These are phyloP conservation scores for Murraya paniculata DNA, from an alignment of 345 rosid species.

Conservation along the genomic window DNA sequence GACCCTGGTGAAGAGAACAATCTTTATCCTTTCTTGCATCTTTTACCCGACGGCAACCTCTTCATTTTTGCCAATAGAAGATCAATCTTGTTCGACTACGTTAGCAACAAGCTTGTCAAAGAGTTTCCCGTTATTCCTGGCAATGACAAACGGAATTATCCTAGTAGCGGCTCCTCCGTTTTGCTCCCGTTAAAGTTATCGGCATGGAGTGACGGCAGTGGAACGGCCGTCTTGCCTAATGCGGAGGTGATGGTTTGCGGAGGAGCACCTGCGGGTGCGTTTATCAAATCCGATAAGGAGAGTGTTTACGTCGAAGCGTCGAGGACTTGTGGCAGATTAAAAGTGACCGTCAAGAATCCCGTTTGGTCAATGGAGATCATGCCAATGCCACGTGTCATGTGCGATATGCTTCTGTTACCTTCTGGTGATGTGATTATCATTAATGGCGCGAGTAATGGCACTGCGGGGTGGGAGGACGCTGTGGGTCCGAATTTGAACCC, in stretches of 20 bases:
- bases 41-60: conserved; percentile 71
- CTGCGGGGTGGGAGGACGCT: conserved; percentile 83
- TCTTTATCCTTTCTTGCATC: conserved; percentile 78
- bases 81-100: conserved; percentile 58
- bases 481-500: conserved; percentile 65
- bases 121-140: conserved; percentile 69
- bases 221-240: conserved; percentile 6
- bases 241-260: conserved; percentile 86
- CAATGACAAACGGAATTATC: conserved; percentile 62
- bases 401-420: conserved; percentile 66
- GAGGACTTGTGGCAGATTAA: conserved; percentile 63
- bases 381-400: conserved; percentile 80
- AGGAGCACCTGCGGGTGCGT: conserved; percentile 63
- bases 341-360: conserved; percentile 57
- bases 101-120: conserved; percentile 39
- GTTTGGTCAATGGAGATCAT: conserved; percentile 72
- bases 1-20: conserved; percentile 68
- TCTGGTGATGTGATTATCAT: conserved; percentile 58
- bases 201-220: not conserved
- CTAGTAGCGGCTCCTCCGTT: conserved; percentile 80
- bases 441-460: conserved; percentile 74
- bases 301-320: conserved; percentile 55
- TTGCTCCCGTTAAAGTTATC: conserved; percentile 58
- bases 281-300: conserved; percentile 33
- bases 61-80: conserved; percentile 73